phyloP scores from a whole-genome alignment of 179 eudicot genomes.

The Actinidia arguta region DNA sequence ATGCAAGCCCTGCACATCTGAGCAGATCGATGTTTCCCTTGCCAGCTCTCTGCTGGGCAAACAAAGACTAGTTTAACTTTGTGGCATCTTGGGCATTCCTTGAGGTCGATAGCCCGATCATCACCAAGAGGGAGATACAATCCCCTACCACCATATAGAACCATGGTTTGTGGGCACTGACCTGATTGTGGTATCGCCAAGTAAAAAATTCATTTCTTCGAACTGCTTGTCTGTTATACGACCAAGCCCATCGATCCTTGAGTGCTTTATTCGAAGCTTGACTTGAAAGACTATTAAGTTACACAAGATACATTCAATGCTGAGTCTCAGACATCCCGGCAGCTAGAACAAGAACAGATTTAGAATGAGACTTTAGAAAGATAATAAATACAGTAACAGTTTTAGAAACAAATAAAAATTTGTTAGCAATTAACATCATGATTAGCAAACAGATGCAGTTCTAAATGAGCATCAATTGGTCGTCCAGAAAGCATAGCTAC shows the following conservation, averaged over 20 bases:
- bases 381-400: no score
- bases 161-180: constrained; percentile 41
- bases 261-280: constrained; percentile 35
- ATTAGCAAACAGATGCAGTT: no score
- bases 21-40: constrained; percentile 21
- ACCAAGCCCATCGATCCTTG: constrained; percentile 42
- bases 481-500: no score
- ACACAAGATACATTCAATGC: no score
- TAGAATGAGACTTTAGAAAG: no score
- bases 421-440: no score
- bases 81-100: constrained; percentile 60
- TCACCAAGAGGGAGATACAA: constrained; percentile 48
- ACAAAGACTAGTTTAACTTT: constrained; percentile 51
- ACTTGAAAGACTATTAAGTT: constrained; percentile 38
- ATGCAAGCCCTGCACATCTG: constrained; percentile 52
- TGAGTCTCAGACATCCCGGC: no score
- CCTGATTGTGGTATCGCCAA: constrained; percentile 34
- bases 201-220: constrained; percentile 44
- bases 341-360: no score
- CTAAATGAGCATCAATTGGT: no score
- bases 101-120: constrained; percentile 61
- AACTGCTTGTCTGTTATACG: constrained; percentile 43
- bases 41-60: constrained; percentile 55
- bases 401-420: no score
- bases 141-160: constrained; percentile 39